Conservation (phyloP, 2,329 filamentous ascomycete species). For the Didymella pomorum region DNA sequence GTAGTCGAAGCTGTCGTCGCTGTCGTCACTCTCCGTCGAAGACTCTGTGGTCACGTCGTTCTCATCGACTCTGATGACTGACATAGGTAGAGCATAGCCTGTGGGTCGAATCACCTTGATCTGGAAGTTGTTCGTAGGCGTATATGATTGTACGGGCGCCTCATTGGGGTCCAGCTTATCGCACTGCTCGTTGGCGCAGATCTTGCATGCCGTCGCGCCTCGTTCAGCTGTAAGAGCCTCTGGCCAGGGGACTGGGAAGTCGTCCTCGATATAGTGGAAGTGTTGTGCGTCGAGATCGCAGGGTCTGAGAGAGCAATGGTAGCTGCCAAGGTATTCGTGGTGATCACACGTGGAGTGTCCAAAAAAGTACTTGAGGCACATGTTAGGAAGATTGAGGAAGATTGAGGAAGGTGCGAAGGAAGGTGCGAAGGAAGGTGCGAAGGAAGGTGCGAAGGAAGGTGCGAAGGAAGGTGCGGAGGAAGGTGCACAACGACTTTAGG, state of each 20-base stretch:
- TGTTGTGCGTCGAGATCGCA: constrained; percentile 12
- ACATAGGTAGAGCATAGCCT: background rate
- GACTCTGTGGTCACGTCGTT: background rate
- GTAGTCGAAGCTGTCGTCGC: constrained; percentile 2
- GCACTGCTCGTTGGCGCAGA: constrained; percentile 1
- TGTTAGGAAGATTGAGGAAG: background rate
- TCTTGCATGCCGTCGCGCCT: constrained; percentile 3
- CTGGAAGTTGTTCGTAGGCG: constrained; percentile 11
- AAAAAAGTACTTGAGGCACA: constrained; percentile 19
- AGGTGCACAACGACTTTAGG: background rate
- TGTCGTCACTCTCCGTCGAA: too few relatives aligned
- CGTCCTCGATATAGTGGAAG: constrained; percentile 10
- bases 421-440: too few relatives aligned
- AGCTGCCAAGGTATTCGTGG: constrained; percentile 16
- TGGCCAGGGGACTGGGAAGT: constrained; percentile 6
- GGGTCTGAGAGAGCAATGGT: constrained; percentile 7
- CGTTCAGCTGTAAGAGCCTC: background rate
- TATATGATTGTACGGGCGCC: constrained; percentile 13
- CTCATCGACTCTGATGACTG: background rate
- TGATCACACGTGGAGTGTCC: constrained; percentile 4
- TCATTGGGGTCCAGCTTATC: constrained; percentile 14
- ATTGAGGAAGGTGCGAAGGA: too few relatives aligned
- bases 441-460: too few relatives aligned
- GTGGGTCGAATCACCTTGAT: background rate
- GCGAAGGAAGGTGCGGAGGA: too few relatives aligned